Conservation (phyloP, 805 yeast genomes). For the Myxozyma neglecta region DNA sequence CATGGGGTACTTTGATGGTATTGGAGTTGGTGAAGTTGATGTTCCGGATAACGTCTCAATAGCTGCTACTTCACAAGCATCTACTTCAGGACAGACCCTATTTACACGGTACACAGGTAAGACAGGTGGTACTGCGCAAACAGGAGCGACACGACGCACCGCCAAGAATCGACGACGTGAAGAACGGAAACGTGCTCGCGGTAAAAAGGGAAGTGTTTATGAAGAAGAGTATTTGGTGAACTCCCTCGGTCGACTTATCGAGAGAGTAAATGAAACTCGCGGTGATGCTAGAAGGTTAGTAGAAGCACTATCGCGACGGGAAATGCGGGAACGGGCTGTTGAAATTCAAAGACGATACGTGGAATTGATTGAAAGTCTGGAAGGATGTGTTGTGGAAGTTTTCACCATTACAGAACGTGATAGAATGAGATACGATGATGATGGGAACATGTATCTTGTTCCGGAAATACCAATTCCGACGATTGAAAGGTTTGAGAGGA, state of each 20-base stretch:
- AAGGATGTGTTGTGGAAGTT: slow-evolving; percentile 68
- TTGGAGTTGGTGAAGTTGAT: slow-evolving; percentile 47
- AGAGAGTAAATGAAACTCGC: slow-evolving; percentile 71
- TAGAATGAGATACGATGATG: slow-evolving; percentile 83
- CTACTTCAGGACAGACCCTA: slow-evolving; percentile 81
- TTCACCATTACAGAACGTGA: slow-evolving; percentile 80
- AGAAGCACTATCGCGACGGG: slow-evolving; percentile 72
- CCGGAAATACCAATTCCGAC: slow-evolving; percentile 26
- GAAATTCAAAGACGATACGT: slow-evolving; percentile 70
- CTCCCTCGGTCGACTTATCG: slow-evolving; percentile 84
- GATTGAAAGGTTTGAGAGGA: slow-evolving; percentile 18
- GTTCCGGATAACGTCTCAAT: slow-evolving; percentile 91
- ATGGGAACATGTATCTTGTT: slow-evolving; percentile 69
- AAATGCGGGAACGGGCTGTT: slow-evolving; percentile 74
- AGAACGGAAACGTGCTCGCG: slow-evolving; percentile 93
- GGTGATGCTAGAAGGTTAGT: slow-evolving; percentile 72
- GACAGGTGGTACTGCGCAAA: slow-evolving; percentile 91
- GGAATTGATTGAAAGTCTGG: slow-evolving; percentile 56
- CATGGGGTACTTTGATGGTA: slow-evolving; percentile 72
- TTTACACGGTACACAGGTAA: slow-evolving; percentile 96
- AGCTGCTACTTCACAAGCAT: slow-evolving; percentile 83
- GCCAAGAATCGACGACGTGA: slow-evolving; percentile 91
- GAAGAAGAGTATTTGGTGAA: slow-evolving; percentile 93
- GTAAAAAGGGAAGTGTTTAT: slow-evolving; percentile 95
- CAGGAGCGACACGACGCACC: slow-evolving; percentile 92